phyloP scores from a whole-genome alignment of 345 rosid genomes.

The Aethionema arabicum region DNA sequence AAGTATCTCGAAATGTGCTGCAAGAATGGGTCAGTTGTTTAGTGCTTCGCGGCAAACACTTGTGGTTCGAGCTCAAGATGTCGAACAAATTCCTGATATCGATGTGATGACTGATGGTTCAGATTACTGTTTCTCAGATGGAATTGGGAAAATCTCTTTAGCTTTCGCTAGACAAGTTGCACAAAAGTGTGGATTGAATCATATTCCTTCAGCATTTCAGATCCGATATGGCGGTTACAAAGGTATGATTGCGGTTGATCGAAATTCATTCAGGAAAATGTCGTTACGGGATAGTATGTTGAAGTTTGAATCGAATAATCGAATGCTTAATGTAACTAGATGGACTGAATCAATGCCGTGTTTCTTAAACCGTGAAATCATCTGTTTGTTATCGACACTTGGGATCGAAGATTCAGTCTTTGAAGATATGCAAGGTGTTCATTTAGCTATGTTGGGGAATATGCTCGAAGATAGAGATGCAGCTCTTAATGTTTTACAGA shows the following conservation, averaged over 20 bases:
- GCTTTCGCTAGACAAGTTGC: constrained; percentile 75
- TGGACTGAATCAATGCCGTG: constrained; percentile 89
- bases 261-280: constrained; percentile 68
- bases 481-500: constrained; percentile 68
- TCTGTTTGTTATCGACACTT: constrained; percentile 78
- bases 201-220: constrained; percentile 91
- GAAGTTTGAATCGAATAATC: constrained; percentile 75
- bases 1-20: constrained; percentile 84
- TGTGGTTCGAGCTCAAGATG: constrained; percentile 61
- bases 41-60: constrained; percentile 80
- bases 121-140: constrained; percentile 89
- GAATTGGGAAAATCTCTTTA: constrained; percentile 85
- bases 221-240: constrained; percentile 95
- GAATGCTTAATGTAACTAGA: constrained; percentile 87
- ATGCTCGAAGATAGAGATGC: constrained; percentile 66
- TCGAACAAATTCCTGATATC: constrained; percentile 78
- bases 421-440: constrained; percentile 61
- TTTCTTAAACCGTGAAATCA: constrained; percentile 84
- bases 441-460: constrained; percentile 53
- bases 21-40: constrained; percentile 97
- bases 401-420: constrained; percentile 68
- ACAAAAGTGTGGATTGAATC: constrained; percentile 66
- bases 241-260: constrained; percentile 86
- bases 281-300: constrained; percentile 82
- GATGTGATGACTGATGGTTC: constrained; percentile 65